phyloP scores from a whole-genome alignment of 108 stramenopile genomes.

The Nitzschia putrida region DNA sequence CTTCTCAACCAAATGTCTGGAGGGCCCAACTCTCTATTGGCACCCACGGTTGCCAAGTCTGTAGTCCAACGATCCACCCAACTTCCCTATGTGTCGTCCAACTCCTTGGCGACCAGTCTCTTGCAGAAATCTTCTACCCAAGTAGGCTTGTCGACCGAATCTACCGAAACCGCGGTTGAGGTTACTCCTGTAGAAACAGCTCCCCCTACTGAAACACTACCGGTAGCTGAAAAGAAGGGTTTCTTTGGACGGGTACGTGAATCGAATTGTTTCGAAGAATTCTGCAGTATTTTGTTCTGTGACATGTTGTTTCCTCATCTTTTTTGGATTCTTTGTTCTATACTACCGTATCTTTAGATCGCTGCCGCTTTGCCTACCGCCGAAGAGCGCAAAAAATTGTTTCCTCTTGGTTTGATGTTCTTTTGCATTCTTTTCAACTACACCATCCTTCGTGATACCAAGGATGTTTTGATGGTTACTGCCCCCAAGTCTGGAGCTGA shows the following conservation, averaged over 20 bases:
- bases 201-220: no score
- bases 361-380: conserved; percentile 68
- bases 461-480: conserved; percentile 91
- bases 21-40: no score
- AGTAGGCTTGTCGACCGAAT: no score
- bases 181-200: no score
- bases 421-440: conserved; percentile 98
- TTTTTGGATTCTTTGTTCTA: neutral
- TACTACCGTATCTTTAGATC: conserved; percentile 39
- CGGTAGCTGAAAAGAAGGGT: conserved; percentile 22
- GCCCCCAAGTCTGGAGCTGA: conserved; percentile 91
- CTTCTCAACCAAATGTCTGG: no score
- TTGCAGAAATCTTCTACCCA: no score
- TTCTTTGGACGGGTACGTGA: conserved; percentile 19
- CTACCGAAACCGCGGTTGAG: no score
- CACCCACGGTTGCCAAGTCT: no score
- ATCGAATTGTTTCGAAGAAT: no score
- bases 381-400: conserved; percentile 87
- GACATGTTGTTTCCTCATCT: neutral
- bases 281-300: neutral
- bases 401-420: conserved; percentile 93
- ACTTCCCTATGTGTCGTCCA: no score
- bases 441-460: conserved; percentile 96
- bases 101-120: no score
- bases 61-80: no score